Evolutionary conservation across 164 flowering plant species (phyloP).

Genomic region (Dillenia turbinata): DNA sequence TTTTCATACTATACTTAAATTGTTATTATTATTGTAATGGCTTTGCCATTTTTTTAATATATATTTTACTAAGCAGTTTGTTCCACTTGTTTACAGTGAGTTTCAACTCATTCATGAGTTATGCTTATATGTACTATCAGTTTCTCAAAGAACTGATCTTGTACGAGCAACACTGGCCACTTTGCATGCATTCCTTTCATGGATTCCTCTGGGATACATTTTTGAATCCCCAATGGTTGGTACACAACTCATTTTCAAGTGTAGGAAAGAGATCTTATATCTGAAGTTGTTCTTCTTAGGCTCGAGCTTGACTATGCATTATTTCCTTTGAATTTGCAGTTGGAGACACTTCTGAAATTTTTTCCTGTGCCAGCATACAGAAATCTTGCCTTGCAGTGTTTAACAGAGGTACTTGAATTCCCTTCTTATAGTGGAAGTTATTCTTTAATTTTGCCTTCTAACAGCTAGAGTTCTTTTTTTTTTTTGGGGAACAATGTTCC

Average conservation of each 20-base stretch:
- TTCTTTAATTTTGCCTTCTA: slow-evolving; percentile 3
- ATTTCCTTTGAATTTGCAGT: slow-evolving; percentile 31
- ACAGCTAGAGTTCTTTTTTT: neutral
- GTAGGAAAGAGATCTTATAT: too few species aligned
- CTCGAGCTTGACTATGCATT: neutral
- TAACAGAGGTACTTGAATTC: slow-evolving; percentile 66
- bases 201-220: slow-evolving; percentile 98
- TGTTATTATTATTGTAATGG: too few species aligned
- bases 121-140: slow-evolving; percentile 94
- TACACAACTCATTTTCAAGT: slow-evolving; percentile 4
- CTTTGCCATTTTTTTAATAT: neutral
- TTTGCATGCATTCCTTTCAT: slow-evolving; percentile 94
- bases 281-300: too few species aligned
- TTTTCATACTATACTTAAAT: too few species aligned
- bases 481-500: slow-evolving; percentile 1
- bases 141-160: slow-evolving; percentile 91
- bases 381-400: slow-evolving; percentile 90
- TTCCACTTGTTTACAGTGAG: slow-evolving; percentile 57
- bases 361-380: slow-evolving; percentile 79
- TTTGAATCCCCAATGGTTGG: slow-evolving; percentile 95
- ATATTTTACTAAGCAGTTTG: neutral
- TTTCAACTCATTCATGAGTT: slow-evolving; percentile 98
- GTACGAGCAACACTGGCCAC: slow-evolving; percentile 93
- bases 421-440: neutral
- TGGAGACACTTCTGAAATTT: slow-evolving; percentile 86